Conservation (phyloP, 2,329 filamentous ascomycete genomes). For the Epichloe festucae region DNA sequence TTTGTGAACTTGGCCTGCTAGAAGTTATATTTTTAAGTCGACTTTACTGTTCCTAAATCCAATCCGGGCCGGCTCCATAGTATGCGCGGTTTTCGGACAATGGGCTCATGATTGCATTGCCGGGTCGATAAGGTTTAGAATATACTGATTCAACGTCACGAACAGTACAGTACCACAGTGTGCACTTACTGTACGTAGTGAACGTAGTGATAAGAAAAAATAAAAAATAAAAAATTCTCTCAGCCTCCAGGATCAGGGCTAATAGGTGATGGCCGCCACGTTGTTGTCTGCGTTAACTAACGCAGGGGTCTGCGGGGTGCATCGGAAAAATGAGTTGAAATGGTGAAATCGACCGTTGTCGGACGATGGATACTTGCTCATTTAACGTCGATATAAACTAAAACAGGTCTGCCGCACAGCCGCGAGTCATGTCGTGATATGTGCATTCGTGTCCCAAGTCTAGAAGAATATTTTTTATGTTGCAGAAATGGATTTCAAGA, state of each 20-base stretch:
- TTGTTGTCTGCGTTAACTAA: not conserved
- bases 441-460: not conserved
- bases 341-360: too few species aligned
- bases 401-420: not conserved
- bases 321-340: not conserved
- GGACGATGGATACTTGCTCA: not conserved
- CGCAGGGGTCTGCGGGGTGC: not conserved
- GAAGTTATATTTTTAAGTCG: not conserved
- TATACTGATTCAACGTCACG: not conserved
- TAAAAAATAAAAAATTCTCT: too few species aligned
- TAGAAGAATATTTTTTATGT: too few species aligned
- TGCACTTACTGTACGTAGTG: too few species aligned
- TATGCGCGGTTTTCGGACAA: not conserved
- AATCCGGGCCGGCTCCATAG: not conserved
- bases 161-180: too few species aligned
- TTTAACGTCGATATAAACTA: not conserved
- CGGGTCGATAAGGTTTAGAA: not conserved
- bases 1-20: not conserved
- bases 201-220: too few species aligned
- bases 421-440: not conserved
- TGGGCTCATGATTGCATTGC: not conserved
- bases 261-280: not conserved
- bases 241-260: not conserved
- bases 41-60: not conserved
- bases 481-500: too few species aligned